Base-by-base conservation (phyloP, 331 rosid species). In the Saraca asoca region DNA sequence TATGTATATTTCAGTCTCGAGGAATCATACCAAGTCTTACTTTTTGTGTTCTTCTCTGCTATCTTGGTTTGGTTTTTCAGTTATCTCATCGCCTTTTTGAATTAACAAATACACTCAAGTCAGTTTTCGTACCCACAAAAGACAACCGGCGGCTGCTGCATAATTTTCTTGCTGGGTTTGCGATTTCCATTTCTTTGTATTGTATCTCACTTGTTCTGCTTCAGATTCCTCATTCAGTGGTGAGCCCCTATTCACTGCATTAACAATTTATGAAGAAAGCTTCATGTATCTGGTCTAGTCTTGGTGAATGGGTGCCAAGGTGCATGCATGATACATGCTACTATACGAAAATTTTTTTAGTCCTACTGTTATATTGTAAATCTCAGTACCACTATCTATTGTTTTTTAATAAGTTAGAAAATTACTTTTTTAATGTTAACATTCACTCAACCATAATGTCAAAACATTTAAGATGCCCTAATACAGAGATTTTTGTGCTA, bases 11-110 rank as follows among this genome's bases (percentile, higher is more conserved):
- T 16, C 63, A 69, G 68, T 48, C 69, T 68, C 42, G 68, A 58
- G 56, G 61, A 66, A 34, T 66, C 44, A 14, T 49, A 58, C 34
- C 69, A 49, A 61, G 80, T 53, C 74, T 44, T 63, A 16, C 56
- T 35, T 58, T 62, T 66, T 58, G 12, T 64, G 9, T 58, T 66
- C 31, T 57, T 48, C 66, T 77, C 66, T 77, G 38, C 66, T 72
- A 19, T 74, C 52, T 77, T 59, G 50, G 74, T 72, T 61, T 79
- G 80, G 44, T 62, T 68, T 50, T 73, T 79, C 80, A 90, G 99
- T 79, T 94, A 33, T 94, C 99, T 18, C 90, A 86, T 78, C 82
- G 97, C 68, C 81, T 94, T 71, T 94, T 94, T 37, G 97, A 90
- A 78, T 68, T 94, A 78, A 90, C 99, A 63, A 90, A 86, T 74